These are phyloP conservation scores for Trypanosoma lewisi DNA, from an alignment of 208 protist species.

Conservation along the genomic window DNA sequence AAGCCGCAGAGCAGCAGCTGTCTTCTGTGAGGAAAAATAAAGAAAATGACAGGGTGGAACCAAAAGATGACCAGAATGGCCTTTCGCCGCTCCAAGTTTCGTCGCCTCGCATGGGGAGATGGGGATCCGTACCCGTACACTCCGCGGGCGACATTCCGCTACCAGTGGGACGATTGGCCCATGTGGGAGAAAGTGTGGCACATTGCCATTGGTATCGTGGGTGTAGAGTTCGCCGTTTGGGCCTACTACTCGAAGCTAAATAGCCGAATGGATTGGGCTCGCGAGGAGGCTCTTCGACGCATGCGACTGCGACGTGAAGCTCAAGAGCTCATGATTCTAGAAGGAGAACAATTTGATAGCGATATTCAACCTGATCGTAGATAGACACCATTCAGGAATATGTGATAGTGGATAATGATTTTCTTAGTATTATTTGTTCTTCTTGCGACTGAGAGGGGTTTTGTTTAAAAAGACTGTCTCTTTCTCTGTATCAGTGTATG, in stretches of 20 bases:
- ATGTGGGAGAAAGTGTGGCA: conserved; percentile 91
- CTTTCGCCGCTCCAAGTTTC: conserved; percentile 85
- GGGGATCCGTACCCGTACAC: conserved; percentile 90
- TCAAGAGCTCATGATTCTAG: conserved; percentile 88
- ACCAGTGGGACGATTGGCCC: conserved; percentile 90
- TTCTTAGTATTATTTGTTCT: neutral
- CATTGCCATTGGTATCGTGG: conserved; percentile 51
- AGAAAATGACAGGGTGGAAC: conserved; percentile 78
- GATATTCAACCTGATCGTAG: conserved; percentile 78
- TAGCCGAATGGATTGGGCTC: conserved; percentile 85
- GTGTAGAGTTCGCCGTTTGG: conserved; percentile 73
- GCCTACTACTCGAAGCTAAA: conserved; percentile 86
- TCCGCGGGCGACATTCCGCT: conserved; percentile 85
- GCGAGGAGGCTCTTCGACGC: conserved; percentile 85
- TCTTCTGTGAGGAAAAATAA: neutral
- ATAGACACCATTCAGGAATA: conserved; percentile 20
- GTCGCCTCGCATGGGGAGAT: conserved; percentile 85
- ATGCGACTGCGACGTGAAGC: conserved; percentile 87
- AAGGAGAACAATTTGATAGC: conserved; percentile 74
- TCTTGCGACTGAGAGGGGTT: neutral
- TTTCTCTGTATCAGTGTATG: no score
- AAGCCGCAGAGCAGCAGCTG: neutral
- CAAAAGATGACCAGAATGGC: conserved; percentile 91
- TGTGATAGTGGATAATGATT: neutral
- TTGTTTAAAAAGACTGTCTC: no score